Percentiles rank a stretch among this genome's conserved stretches.
Conservation (phyloP, 78 protist genomes). For the Dictyostelium purpureum region DNA sequence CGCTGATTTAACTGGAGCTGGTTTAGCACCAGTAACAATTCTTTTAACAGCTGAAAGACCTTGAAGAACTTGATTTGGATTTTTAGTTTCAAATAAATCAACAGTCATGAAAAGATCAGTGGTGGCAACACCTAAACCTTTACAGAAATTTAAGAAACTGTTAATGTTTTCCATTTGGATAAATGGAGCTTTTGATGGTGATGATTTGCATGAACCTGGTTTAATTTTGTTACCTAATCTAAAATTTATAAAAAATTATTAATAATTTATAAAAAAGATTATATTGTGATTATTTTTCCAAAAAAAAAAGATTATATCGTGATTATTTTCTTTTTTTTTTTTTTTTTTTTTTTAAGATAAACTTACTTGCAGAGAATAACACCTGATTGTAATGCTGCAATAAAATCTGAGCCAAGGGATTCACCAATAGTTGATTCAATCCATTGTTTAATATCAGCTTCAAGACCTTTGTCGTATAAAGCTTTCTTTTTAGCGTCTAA, state of each 20-base stretch:
- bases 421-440: constrained; percentile 48
- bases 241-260: background rate
- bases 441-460: background rate
- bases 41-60: constrained; percentile 51
- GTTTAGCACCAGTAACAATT: constrained; percentile 7
- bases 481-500: constrained; percentile 55
- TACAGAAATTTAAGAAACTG: constrained; percentile 45
- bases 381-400: constrained; percentile 39
- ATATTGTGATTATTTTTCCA: too few species aligned
- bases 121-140: constrained; percentile 63
- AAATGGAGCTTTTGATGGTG: constrained; percentile 72
- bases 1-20: constrained; percentile 28
- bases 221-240: constrained; percentile 78
- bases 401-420: background rate
- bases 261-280: background rate
- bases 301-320: background rate
- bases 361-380: constrained; percentile 60
- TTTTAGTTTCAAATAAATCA: constrained; percentile 83
- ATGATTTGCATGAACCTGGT: constrained; percentile 59
- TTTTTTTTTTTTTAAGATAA: too few species aligned
- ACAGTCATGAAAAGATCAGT: constrained; percentile 84
- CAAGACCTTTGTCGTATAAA: constrained; percentile 38
- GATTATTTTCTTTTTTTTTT: background rate
- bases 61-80: constrained; percentile 66
- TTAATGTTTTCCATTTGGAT: constrained; percentile 87